A percentile compares a stretch with the other conserved stretches of the same genome.
phyloP scores from a whole-genome alignment of 257 asterid species.

The Vinca minor region DNA sequence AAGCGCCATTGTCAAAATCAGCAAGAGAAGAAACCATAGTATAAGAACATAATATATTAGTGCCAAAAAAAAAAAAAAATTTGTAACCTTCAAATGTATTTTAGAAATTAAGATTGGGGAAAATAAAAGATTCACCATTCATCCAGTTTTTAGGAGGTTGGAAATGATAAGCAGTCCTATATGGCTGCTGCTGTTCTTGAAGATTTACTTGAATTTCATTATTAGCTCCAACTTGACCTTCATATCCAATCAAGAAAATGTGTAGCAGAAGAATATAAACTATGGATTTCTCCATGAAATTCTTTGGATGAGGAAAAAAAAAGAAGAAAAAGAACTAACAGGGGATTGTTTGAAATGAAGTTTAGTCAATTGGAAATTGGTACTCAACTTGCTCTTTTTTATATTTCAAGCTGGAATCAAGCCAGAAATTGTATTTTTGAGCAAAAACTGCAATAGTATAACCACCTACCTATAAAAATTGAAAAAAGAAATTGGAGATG shows the following conservation, averaged over 20 bases:
- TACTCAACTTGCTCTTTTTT: not conserved
- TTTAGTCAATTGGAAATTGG: not conserved
- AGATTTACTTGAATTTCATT: not conserved
- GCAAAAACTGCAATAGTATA: no score
- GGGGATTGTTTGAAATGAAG: not conserved
- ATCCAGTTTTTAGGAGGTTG: constrained; percentile 34
- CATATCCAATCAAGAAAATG: constrained; percentile 6
- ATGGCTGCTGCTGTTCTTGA: constrained; percentile 21
- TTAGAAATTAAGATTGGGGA: not conserved
- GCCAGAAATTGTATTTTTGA: no score
- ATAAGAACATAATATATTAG: not conserved
- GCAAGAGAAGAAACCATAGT: not conserved
- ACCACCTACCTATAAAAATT: no score
- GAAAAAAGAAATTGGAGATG: no score
- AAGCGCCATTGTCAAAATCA: constrained; percentile 4
- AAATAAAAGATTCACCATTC: constrained; percentile 20
- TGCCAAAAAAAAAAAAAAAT: not conserved
- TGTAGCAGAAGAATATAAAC: constrained; percentile 7
- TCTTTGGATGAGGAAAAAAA: constrained; percentile 1
- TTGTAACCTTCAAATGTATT: not conserved
- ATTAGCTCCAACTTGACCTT: constrained; percentile 3
- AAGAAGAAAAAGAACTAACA: not conserved
- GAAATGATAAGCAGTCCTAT: constrained; percentile 27
- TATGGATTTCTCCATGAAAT: constrained; percentile 12
- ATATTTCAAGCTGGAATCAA: no score